Evolutionary conservation across 1,139 yeast genomes (phyloP), one percentile per base, ranked within the genome.

Genomic region (Yamadazyma blattariae): DNA sequence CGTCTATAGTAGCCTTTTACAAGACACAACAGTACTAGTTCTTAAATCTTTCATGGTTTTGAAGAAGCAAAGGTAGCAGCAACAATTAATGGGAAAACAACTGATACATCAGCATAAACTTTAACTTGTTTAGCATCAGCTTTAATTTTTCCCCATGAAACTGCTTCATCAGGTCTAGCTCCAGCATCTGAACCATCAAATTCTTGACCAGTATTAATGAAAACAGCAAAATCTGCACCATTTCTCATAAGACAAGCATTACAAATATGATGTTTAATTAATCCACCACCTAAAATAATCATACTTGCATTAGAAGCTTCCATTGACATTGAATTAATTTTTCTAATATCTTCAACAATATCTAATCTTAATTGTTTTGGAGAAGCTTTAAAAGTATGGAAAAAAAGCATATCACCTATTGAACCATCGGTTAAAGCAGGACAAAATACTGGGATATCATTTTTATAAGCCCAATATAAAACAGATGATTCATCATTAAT

Each of bases 151-250:
- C 99, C 99, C 99, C 99, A 92, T 31, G 96, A 85, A 36, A 92
- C 84, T 19, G 98, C 98, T 65, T 92, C 99, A 58, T 94, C 98
- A 1, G 98, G 97, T 56, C 98, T 78, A 6, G 99, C 99, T 45
- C 99, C 99, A 13, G 98, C 97, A 60, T 92, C 99, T 12, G 96
- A 87, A 34, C 98, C 98, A 56, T 92, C 99, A 54, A 89, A 94
- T 59, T 92, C 99, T 65, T 92, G 98, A 28, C 97, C 98, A 11
- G 99, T 92, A 63, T 94, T 94, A 59, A 92, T 90, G 62, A 79
- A 92, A 14, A 92, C 97, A 3, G 98, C 97, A 56, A 82, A 88
- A 59, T 92, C 99, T 16, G 99, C 98, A 50, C 99, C 99, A 52
- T 92, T 94, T 71, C 99, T 82, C 99, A 92, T 92, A 52, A 92